A percentile compares a stretch with the other conserved stretches of the same genome.
Evolutionary conservation across 768 basidiomycete genomes (phyloP).

Genomic region (Collybia mongolica): DNA sequence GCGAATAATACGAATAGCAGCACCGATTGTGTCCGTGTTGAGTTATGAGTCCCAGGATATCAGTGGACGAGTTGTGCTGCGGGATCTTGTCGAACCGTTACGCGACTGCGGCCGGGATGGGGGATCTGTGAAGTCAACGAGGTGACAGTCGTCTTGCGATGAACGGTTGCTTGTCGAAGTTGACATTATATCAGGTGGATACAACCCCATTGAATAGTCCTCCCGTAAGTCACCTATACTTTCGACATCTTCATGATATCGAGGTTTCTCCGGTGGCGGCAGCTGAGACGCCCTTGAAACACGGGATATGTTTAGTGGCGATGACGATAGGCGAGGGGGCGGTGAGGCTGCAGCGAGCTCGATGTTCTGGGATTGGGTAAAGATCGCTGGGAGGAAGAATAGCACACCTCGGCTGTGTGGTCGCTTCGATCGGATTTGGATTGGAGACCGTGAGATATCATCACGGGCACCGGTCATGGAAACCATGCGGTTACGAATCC

Average conservation of each 20-base stretch:
- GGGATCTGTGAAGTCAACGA: constrained; percentile 18
- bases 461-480: constrained; percentile 43
- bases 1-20: neutral
- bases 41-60: constrained; percentile 13
- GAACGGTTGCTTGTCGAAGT: constrained; percentile 10
- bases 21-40: neutral
- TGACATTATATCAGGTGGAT: constrained; percentile 10
- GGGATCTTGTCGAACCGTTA: constrained; percentile 20
- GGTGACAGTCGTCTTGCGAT: constrained; percentile 13
- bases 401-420: constrained; percentile 58
- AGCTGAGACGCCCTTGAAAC: constrained; percentile 20
- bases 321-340: constrained; percentile 20
- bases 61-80: constrained; percentile 17
- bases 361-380: constrained; percentile 51
- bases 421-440: constrained; percentile 47
- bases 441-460: constrained; percentile 43
- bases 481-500: constrained; percentile 56
- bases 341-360: constrained; percentile 36
- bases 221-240: constrained; percentile 22
- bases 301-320: constrained; percentile 18
- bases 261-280: constrained; percentile 45
- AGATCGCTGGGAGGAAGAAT: constrained; percentile 83
- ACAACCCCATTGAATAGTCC: constrained; percentile 5
- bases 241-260: constrained; percentile 33
- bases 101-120: constrained; percentile 23